Evolutionary conservation across 1,284 basidiomycete species (phyloP).

Genomic region (Ustilago shanxiensis): DNA sequence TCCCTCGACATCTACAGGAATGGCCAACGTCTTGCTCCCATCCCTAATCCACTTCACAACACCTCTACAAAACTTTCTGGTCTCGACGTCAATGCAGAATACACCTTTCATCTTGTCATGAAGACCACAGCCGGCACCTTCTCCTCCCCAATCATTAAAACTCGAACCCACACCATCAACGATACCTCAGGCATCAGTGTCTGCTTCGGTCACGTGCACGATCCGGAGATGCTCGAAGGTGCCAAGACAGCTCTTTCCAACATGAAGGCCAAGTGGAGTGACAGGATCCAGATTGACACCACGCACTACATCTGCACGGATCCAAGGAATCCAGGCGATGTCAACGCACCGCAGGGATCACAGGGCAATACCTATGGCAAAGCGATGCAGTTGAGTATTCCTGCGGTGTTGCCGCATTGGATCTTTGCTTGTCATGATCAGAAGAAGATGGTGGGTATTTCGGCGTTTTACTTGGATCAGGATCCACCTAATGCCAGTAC

Average conservation of each 20-base stretch:
- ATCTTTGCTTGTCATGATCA: conserved; percentile 67
- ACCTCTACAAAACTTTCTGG: conserved; percentile 68
- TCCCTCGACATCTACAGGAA: conserved; percentile 68
- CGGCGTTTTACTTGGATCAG: conserved; percentile 64
- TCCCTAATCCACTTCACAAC: conserved; percentile 66
- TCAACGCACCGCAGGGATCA: conserved; percentile 26
- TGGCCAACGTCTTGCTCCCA: conserved; percentile 63
- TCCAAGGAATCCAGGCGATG: conserved; percentile 51
- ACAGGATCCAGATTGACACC: conserved; percentile 84
- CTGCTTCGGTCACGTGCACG: conserved; percentile 64
- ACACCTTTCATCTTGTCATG: conserved; percentile 68
- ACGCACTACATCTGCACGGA: conserved; percentile 66
- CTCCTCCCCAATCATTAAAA: conserved; percentile 58
- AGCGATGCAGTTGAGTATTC: conserved; percentile 67
- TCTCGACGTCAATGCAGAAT: conserved; percentile 65
- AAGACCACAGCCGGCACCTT: conserved; percentile 66
- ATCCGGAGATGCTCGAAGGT: conserved; percentile 47
- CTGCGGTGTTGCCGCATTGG: conserved; percentile 69
- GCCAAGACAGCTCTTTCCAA: conserved; percentile 51
- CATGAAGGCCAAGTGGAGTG: conserved; percentile 76
- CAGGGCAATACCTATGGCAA: conserved; percentile 55
- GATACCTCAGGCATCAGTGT: conserved; percentile 67
- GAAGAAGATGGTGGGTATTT: conserved; percentile 68
- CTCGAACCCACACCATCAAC: conserved; percentile 65
- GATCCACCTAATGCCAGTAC: conserved; percentile 64